phyloP scores from a whole-genome alignment of 495 filamentous ascomycete genomes.

The Aspergillus funiculosus region DNA sequence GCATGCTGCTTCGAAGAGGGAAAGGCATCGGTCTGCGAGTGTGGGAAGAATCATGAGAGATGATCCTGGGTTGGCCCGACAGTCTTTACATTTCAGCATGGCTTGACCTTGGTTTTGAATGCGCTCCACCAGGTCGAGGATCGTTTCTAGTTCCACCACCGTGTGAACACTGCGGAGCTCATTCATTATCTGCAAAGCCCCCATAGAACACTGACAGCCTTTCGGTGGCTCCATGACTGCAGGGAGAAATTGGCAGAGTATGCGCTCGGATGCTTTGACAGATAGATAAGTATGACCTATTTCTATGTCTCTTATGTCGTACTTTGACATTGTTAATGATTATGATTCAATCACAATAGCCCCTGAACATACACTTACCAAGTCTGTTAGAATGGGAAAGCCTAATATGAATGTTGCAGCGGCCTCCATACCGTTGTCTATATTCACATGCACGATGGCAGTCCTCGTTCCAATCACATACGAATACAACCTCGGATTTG shows the following conservation, averaged over 20 bases:
- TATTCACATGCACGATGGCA: conserved; percentile 12
- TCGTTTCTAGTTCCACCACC: conserved; percentile 26
- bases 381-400: neutral
- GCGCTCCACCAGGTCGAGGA: conserved; percentile 25
- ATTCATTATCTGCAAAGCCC: conserved; percentile 22
- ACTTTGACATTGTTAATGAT: conserved; percentile 6
- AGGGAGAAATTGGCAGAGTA: neutral
- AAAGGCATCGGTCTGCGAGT: conserved; percentile 25
- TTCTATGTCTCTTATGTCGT: neutral
- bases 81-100: conserved; percentile 25
- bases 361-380: neutral
- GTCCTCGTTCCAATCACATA: conserved; percentile 6
- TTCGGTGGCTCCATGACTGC: conserved; percentile 15
- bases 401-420: conserved; percentile 7
- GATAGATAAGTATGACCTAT: neutral
- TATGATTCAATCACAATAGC: neutral
- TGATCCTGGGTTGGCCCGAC: conserved; percentile 18
- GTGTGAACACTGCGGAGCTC: conserved; percentile 26
- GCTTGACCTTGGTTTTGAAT: conserved; percentile 23
- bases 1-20: conserved; percentile 29
- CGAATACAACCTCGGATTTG: conserved; percentile 2
- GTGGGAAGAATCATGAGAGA: conserved; percentile 23
- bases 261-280: neutral
- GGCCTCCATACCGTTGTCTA: neutral
- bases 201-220: conserved; percentile 24